These are phyloP conservation scores for Sugiyamaella xylanicola DNA, from an alignment of 1,139 yeast species.

Conservation along the genomic window DNA sequence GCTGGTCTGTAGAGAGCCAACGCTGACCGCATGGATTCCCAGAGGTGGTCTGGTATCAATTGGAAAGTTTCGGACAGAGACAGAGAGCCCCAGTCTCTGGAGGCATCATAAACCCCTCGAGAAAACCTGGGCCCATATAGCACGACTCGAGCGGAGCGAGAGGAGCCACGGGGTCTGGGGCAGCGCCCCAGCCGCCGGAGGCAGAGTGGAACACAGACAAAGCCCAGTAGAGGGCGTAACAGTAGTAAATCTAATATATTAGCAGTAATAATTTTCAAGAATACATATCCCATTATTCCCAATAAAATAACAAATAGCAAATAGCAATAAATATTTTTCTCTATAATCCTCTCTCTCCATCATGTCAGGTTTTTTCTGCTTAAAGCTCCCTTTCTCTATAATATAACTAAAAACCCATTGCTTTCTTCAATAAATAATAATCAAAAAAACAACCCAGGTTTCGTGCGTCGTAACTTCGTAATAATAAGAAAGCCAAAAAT, in stretches of 20 bases:
- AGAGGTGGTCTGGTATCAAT: too few species aligned
- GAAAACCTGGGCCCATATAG: too few species aligned
- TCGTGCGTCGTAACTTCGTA: conserved; percentile 15
- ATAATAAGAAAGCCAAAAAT: conserved; percentile 11
- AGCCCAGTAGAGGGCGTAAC: too few species aligned
- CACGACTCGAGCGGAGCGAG: too few species aligned
- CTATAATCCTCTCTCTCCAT: conserved; percentile 25
- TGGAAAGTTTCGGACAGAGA: too few species aligned
- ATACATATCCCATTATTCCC: conserved; percentile 23
- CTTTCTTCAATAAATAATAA: conserved; percentile 10
- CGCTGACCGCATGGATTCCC: too few species aligned
- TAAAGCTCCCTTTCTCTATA: conserved; percentile 19
- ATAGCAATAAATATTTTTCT: conserved; percentile 20
- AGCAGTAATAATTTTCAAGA: conserved; percentile 15
- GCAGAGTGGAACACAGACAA: too few species aligned
- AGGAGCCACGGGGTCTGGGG: conserved; percentile 3
- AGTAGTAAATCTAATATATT: too few species aligned
- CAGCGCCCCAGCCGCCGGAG: conserved; percentile 14
- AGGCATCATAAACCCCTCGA: too few species aligned
- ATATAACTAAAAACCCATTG: conserved; percentile 1
- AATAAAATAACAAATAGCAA: conserved; percentile 21
- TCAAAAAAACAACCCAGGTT: conserved; percentile 29
- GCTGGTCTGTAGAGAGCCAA: too few species aligned
- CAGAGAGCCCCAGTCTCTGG: too few species aligned
- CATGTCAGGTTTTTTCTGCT: conserved; percentile 18